phyloP scores from a whole-genome alignment of 78 protist species.

The Dictyostelium brefeldianum region DNA sequence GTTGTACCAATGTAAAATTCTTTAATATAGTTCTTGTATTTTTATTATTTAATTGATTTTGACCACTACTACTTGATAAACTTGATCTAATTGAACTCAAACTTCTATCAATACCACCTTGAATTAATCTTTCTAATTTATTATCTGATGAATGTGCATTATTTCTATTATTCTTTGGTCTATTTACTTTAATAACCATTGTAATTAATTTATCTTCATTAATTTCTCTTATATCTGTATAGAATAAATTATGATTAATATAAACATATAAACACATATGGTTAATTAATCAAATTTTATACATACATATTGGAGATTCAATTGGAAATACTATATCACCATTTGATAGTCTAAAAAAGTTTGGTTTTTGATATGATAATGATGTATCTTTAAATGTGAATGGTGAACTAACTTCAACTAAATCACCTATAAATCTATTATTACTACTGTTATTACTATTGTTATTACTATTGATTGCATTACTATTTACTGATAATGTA shows the following conservation, averaged over 20 bases:
- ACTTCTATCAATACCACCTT: neutral
- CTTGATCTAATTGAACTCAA: neutral
- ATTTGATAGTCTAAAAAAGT: slow-evolving; percentile 72
- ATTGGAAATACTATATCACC: slow-evolving; percentile 73
- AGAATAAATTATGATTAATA: neutral
- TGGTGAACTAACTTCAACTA: slow-evolving; percentile 63
- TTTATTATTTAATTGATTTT: neutral
- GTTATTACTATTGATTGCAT: neutral
- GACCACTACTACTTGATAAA: neutral
- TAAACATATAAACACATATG: neutral
- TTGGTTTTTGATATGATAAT: slow-evolving; percentile 59
- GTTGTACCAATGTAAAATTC: slow-evolving; percentile 49
- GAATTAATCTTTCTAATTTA: slow-evolving; percentile 33
- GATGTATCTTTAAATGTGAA: slow-evolving; percentile 48
- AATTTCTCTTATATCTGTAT: slow-evolving; percentile 57
- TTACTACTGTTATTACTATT: neutral
- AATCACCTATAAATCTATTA: slow-evolving; percentile 39
- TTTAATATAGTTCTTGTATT: slow-evolving; percentile 17
- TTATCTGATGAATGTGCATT: neutral
- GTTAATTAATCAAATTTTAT: no score
- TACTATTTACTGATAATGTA: slow-evolving; percentile 3
- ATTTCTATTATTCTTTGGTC: slow-evolving; percentile 33
- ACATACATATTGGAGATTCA: slow-evolving; percentile 75
- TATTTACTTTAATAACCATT: slow-evolving; percentile 35
- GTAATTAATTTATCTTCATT: slow-evolving; percentile 74